Base-by-base conservation (phyloP, 345 rosid species). In the Excoecaria agallocha region DNA sequence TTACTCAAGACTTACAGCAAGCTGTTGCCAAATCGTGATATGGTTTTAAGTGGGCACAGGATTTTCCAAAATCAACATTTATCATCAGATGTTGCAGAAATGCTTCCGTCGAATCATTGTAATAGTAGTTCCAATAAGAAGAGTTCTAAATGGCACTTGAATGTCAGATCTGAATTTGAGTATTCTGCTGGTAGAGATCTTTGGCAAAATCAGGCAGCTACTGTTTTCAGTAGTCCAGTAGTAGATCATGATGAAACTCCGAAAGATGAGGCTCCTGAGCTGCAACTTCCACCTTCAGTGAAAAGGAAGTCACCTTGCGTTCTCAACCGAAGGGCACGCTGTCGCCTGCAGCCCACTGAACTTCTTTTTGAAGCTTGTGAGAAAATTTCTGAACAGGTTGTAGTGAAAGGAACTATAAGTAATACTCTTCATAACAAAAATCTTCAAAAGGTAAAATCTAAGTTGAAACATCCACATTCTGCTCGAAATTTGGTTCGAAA, bases 1-100 rank as follows among this genome's bases (percentile, higher is more conserved):
- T 79, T 81, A 51, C 84, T 88, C 60, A 86, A 79, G 74, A 74
- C 70, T 74, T 84, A 83, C 76, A 85, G 89, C 77, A 80, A 71
- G 49, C 37, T 76, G 37, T 56, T 65, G 62, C 77, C 77, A 55
- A 82, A 80, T 54, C 43, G 59, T 49, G 68, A 76, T 45, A 37
- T 73, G 19, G 46, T n/a, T 24, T 57, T 76, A 54, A 78, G 80
- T 65, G 62, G 38, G 45, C 71, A 55, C 56, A 71, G 66, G 45
- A 54, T 38, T 68, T 45, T n/a, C 70, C 24, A 51, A 74, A 49
- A 74, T 79, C 72, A 45, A 69, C 50, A 52, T 24, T 22, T 71
- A 35, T 58, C 72, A 48, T 74, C 80, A 70, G 46, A 64, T 57
- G 61, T 12, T 57, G 55, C 43, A 24, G 66, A 77, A 51, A 24